A percentile compares a stretch with the other conserved stretches of the same genome.
Conservation (phyloP, 1,284 basidiomycete genomes). For the Ganoderma resinaceum region DNA sequence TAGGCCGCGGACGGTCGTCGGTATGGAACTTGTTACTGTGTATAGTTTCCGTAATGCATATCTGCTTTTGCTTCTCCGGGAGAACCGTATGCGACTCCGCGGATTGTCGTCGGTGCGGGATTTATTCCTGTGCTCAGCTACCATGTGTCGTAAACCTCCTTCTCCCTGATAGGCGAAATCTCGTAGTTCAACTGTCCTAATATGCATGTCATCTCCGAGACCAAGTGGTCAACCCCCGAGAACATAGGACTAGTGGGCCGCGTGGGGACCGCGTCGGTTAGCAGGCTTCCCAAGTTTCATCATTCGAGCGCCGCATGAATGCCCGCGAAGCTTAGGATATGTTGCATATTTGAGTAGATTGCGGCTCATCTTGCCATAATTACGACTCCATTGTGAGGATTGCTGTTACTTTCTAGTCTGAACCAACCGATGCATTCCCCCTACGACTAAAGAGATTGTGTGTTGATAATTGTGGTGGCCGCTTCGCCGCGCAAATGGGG, state of each 20-base stretch:
- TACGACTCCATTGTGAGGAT: not conserved
- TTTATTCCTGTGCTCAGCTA: conserved; percentile 12
- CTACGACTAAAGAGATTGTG: not conserved
- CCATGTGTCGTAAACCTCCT: conserved; percentile 15
- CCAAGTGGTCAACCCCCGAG: not conserved
- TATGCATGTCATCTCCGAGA: not conserved
- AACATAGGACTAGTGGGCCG: not conserved
- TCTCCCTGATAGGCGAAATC: conserved; percentile 9
- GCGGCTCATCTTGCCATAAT: not conserved
- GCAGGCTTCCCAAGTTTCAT: not conserved
- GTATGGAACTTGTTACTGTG: conserved; percentile 15
- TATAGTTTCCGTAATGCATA: conserved; percentile 17
- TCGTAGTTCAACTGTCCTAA: not conserved
- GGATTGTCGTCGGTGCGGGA: conserved; percentile 26
- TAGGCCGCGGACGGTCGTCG: conserved; percentile 38
- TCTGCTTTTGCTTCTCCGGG: conserved; percentile 12
- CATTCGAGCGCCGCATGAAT: not conserved
- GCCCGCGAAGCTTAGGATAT: not conserved
- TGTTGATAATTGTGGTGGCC: not conserved
- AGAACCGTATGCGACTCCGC: conserved; percentile 11
- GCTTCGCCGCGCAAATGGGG: not conserved
- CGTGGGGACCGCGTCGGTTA: not conserved
- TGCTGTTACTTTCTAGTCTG: not conserved
- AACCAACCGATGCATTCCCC: not conserved
- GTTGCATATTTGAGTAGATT: not conserved